Base-by-base conservation (phyloP, 768 basidiomycete species). In the Cytidiella melzeri region DNA sequence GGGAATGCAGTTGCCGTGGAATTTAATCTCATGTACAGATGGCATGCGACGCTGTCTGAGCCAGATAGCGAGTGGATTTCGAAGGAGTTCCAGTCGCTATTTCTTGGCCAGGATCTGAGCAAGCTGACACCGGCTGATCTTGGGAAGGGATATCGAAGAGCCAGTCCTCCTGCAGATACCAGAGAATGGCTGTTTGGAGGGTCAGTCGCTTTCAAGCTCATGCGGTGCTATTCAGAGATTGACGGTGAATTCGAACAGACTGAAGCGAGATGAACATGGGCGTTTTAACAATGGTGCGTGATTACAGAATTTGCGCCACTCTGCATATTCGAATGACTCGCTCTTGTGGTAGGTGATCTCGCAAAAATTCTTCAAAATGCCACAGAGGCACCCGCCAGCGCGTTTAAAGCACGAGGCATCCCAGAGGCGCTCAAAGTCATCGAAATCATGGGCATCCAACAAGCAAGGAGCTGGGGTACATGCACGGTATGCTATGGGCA, bases 1-100 rank as follows among this genome's bases (percentile, higher is more conserved):
- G 87, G 88, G 44, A 88, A 88, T 55, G 80, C 75, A 19, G 78
- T 80, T 43, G 84, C 85, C 0, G 57, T 87, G 25, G 87, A 89
- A 64, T 88, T 88, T 67, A 87, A 72, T 52, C 55, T 74, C 20
- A 60, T 73, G 34, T 51, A 55, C 50, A 53, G 60, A 37, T 88
- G 86, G 86, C 86, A 88, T 57, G 69, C 86, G 18, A 72, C 81
- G 1, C 60, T 84, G 1, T 80, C 79, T 5, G 60, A 68, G 43
- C 53, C 70, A 40, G 84, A 88, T 62, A 71, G 74, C 0, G 48
- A 69, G 40, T 86, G 83, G 83, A 70, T 77, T 5, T 69, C 75
- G 41, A 55, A 57, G 1, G 28, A 67, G n/a, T 79, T 89, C 61
- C 61, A 62, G 10, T 53, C 61, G 18, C 30, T 74, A 23, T 77